Conservation (phyloP, 2,329 filamentous ascomycete species). For the Diatrype stigma region DNA sequence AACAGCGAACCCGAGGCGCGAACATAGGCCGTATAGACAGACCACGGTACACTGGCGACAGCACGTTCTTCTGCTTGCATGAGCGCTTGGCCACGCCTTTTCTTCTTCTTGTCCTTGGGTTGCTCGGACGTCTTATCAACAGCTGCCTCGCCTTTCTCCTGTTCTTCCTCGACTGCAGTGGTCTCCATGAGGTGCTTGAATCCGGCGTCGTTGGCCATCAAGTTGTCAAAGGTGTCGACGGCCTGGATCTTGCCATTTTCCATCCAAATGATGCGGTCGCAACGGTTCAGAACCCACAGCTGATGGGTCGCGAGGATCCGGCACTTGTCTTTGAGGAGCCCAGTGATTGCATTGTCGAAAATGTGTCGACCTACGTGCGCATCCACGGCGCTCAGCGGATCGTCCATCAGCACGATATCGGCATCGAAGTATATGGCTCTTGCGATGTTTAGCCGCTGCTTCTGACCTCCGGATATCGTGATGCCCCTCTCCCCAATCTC, state of each 20-base stretch:
- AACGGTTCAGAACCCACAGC: constrained; percentile 84
- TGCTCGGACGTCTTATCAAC: constrained; percentile 42
- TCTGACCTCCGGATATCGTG: constrained; percentile 91
- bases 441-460: constrained; percentile 92
- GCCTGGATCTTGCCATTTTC: constrained; percentile 79
- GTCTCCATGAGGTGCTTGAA: constrained; percentile 85
- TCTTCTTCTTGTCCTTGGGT: constrained; percentile 45
- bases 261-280: constrained; percentile 91
- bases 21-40: constrained; percentile 75
- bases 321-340: constrained; percentile 82
- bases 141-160: constrained; percentile 48
- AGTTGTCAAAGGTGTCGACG: constrained; percentile 82
- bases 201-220: constrained; percentile 73
- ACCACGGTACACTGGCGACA: constrained; percentile 72
- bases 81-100: constrained; percentile 56
- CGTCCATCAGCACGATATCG: constrained; percentile 65
- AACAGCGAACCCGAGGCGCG: constrained; percentile 67
- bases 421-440: constrained; percentile 69
- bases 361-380: constrained; percentile 70
- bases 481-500: constrained; percentile 96
- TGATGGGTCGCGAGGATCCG: constrained; percentile 92
- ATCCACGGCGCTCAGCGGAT: constrained; percentile 65
- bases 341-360: constrained; percentile 91
- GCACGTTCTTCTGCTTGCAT: constrained; percentile 71
- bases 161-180: constrained; percentile 67